phyloP scores from a whole-genome alignment of 1,139 yeast genomes.

The Saccharomyces hybrid region DNA sequence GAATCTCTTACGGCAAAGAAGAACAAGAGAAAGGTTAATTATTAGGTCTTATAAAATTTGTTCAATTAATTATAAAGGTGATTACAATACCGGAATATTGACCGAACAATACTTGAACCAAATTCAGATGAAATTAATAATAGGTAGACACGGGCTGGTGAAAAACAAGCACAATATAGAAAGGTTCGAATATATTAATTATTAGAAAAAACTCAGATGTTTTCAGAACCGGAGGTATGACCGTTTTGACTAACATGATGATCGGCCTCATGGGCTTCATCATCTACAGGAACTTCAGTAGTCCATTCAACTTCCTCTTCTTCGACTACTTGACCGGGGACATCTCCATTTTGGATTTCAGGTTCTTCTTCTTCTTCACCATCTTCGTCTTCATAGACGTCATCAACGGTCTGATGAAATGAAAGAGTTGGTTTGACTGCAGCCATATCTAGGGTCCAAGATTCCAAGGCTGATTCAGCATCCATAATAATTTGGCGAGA shows the following conservation, averaged over 20 bases:
- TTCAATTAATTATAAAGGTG: background rate
- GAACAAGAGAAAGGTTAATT: background rate
- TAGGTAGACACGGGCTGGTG: background rate
- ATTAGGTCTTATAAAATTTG: background rate
- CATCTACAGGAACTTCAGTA: background rate
- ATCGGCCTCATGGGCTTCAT: background rate
- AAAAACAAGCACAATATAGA: background rate
- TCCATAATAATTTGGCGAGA: constrained; percentile 80
- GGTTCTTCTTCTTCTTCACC: constrained; percentile 36
- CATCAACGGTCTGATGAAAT: constrained; percentile 63
- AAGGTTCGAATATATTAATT: constrained; percentile 2
- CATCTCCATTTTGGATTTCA: constrained; percentile 7
- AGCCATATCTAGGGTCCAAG: constrained; percentile 78
- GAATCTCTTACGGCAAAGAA: background rate
- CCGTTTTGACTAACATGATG: background rate
- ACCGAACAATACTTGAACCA: background rate
- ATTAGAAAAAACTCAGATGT: background rate
- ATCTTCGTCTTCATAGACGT: constrained; percentile 52
- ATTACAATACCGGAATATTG: background rate
- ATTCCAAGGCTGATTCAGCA: constrained; percentile 74
- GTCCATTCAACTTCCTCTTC: constrained; percentile 5
- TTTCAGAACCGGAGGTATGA: background rate
- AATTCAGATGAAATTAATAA: background rate
- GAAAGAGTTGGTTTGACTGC: constrained; percentile 75
- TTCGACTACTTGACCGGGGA: constrained; percentile 2